Percentiles rank a stretch among this genome's conserved stretches.
Conservation (phyloP, 305 asterid species). For the Ruellia speciosa region DNA sequence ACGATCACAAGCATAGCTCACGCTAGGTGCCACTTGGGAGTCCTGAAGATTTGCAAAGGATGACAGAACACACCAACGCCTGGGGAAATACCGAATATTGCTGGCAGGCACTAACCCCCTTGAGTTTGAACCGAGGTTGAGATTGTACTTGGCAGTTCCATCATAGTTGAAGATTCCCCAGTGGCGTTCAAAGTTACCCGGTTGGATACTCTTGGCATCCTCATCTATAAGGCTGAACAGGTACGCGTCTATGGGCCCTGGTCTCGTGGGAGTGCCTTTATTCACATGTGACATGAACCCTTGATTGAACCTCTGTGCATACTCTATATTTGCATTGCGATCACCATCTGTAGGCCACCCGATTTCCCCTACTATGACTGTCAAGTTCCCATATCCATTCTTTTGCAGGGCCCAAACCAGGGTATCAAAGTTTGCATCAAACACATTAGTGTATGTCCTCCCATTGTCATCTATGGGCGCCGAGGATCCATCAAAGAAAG, state of each 20-base stretch:
- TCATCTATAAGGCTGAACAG: conserved; percentile 5
- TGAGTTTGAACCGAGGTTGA: not conserved
- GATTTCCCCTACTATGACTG: conserved; percentile 1
- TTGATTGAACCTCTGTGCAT: conserved; percentile 1
- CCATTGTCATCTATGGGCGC: not conserved
- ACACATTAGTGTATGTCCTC: not conserved
- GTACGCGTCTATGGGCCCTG: conserved; percentile 1
- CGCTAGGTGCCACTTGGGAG: not conserved
- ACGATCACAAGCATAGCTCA: conserved; percentile 35
- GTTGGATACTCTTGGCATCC: conserved; percentile 2
- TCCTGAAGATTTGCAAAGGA: not conserved
- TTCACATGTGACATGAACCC: not conserved
- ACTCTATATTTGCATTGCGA: not conserved
- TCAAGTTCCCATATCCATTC: not conserved
- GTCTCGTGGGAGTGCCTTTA: not conserved
- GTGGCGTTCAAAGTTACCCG: conserved; percentile 10
- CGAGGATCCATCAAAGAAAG: conserved; percentile 1
- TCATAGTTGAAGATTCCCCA: conserved; percentile 6
- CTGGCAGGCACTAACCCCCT: not conserved
- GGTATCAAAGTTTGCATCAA: conserved; percentile 4
- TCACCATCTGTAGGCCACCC: conserved; percentile 2
- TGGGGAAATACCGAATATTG: not conserved
- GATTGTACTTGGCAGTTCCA: not conserved
- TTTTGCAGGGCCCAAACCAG: not conserved
- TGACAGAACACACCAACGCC: not conserved